Conservation (phyloP, 345 rosid genomes). For the Camelina laxa region DNA sequence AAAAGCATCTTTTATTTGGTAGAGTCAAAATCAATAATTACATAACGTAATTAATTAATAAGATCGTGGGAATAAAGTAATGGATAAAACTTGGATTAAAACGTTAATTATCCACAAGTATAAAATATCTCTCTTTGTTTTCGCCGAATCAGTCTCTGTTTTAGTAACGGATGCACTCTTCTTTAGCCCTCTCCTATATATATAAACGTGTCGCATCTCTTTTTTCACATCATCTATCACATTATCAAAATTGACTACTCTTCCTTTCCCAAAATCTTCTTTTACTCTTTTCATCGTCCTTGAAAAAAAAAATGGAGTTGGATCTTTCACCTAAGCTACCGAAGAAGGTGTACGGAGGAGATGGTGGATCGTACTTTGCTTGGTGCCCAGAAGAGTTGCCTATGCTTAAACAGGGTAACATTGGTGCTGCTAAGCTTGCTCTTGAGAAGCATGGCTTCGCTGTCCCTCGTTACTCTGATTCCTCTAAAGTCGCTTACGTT, state of each 20-base stretch:
- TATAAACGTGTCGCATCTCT: neutral
- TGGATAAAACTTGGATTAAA: constrained; percentile 7
- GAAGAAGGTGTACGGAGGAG: constrained; percentile 67
- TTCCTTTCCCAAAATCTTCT: constrained; percentile 1
- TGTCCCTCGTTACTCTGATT: constrained; percentile 86
- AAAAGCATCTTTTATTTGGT: constrained; percentile 21
- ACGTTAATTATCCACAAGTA: constrained; percentile 17
- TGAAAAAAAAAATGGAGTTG: constrained; percentile 57
- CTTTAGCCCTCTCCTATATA: constrained; percentile 10
- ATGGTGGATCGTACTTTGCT: constrained; percentile 78
- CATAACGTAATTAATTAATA: neutral
- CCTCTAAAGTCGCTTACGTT: constrained; percentile 86
- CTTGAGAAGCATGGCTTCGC: constrained; percentile 84
- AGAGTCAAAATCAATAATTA: constrained; percentile 28
- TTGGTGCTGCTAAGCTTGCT: constrained; percentile 86
- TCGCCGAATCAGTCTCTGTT: neutral
- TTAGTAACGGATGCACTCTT: constrained; percentile 1
- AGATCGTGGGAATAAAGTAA: constrained; percentile 18
- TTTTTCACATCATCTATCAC: constrained; percentile 28
- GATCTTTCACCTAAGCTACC: constrained; percentile 83
- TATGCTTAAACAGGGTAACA: constrained; percentile 77
- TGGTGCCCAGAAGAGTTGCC: constrained; percentile 84
- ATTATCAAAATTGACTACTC: neutral
- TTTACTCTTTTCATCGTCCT: constrained; percentile 11
- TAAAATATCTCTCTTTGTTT: neutral